These are phyloP conservation scores for Climacium dendroides DNA, from an alignment of 225 moss, liverwort and hornwort species.

Conservation along the genomic window DNA sequence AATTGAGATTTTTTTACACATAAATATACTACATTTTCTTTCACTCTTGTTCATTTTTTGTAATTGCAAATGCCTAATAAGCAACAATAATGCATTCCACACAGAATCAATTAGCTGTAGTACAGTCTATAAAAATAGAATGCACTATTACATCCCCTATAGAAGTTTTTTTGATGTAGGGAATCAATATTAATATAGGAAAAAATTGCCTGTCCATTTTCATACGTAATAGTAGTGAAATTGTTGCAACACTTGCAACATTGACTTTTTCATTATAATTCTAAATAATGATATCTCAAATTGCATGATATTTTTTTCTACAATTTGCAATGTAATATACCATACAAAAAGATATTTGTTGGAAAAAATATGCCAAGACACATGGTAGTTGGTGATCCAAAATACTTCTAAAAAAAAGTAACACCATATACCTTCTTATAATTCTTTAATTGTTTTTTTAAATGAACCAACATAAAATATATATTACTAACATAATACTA, in stretches of 20 bases:
- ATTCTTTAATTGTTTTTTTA: not conserved
- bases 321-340: not conserved
- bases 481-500: not conserved
- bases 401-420: not conserved
- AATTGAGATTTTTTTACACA: accelerated
- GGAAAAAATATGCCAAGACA: accelerated
- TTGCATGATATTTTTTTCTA: not conserved
- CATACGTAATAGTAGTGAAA: not conserved
- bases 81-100: accelerated
- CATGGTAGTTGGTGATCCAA: not conserved
- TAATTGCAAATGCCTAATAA: no score
- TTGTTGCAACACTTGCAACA: not conserved
- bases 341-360: accelerated
- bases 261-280: not conserved
- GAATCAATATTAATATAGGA: no score
- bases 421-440: not conserved
- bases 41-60: accelerated
- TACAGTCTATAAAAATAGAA: not conserved
- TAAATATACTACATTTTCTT: accelerated
- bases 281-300: not conserved
- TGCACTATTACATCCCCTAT: no score
- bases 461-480: not conserved
- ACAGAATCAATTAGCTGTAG: accelerated
- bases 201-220: not conserved
- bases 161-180: not conserved